A percentile compares a stretch with the other conserved stretches of the same genome.
phyloP scores from a whole-genome alignment of 2,329 filamentous ascomycete genomes.

The Xylaria polymorpha region DNA sequence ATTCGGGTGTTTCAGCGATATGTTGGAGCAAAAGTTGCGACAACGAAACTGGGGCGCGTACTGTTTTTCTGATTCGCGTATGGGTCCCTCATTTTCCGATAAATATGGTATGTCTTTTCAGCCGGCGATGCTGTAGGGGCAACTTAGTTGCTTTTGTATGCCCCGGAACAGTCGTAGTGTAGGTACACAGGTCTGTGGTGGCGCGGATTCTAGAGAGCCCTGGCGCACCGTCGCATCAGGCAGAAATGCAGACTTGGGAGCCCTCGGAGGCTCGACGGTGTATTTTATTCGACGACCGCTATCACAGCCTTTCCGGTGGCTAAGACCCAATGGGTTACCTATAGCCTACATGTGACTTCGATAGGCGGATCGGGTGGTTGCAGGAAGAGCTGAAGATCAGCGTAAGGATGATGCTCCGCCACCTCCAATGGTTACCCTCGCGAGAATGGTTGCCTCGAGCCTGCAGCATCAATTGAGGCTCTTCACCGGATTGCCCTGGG shows the following conservation, averaged over 20 bases:
- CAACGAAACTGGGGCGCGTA: background rate
- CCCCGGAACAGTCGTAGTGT: conserved; percentile 1
- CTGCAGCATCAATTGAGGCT: conserved; percentile 6
- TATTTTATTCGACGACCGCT: conserved; percentile 12
- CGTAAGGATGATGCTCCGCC: conserved; percentile 20
- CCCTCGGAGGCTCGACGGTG: background rate
- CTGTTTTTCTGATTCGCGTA: conserved; percentile 33
- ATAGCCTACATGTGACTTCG: conserved; percentile 5
- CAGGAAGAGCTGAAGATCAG: conserved; percentile 3
- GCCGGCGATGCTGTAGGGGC: background rate
- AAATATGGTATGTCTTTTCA: conserved; percentile 2
- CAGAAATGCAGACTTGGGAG: conserved; percentile 6
- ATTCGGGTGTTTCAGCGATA: background rate
- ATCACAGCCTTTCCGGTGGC: conserved; percentile 24
- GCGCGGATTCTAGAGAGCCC: conserved; percentile 22
- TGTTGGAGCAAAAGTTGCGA: conserved; percentile 41
- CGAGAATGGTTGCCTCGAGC: conserved; percentile 19
- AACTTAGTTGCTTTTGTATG: conserved; percentile 24
- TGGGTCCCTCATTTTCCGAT: conserved; percentile 25
- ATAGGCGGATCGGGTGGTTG: background rate
- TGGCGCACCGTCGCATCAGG: background rate
- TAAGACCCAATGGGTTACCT: background rate
- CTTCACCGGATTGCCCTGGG: background rate
- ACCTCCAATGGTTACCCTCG: conserved; percentile 14
- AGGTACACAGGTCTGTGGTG: no score